Conservation (phyloP, 805 yeast genomes). For the Metschnikowia peoriensis region DNA sequence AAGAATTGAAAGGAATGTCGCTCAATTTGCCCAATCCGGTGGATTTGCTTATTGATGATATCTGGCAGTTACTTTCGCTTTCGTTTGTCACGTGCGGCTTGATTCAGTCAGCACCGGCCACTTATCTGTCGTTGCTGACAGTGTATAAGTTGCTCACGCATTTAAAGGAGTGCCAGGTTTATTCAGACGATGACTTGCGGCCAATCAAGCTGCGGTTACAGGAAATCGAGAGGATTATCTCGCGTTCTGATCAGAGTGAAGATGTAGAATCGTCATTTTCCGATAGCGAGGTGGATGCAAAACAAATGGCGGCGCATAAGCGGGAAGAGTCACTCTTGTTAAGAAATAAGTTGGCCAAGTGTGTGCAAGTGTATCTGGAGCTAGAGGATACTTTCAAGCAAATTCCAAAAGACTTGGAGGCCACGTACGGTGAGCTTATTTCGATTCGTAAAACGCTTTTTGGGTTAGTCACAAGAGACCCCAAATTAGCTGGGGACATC, state of each 20-base stretch:
- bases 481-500: slow-evolving; percentile 5
- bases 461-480: slow-evolving; percentile 26
- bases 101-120: slow-evolving; percentile 88
- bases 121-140: slow-evolving; percentile 84
- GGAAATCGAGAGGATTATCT: slow-evolving; percentile 67
- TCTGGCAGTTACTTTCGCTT: slow-evolving; percentile 81
- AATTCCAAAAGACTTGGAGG: slow-evolving; percentile 38
- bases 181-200: slow-evolving; percentile 76
- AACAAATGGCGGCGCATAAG: slow-evolving; percentile 26
- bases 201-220: slow-evolving; percentile 73
- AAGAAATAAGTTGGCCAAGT: slow-evolving; percentile 61
- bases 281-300: slow-evolving; percentile 4
- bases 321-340: slow-evolving; percentile 62
- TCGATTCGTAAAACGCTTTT: slow-evolving; percentile 58
- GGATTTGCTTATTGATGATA: slow-evolving; percentile 80
- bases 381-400: slow-evolving; percentile 53
- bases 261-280: no score
- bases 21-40: slow-evolving; percentile 49
- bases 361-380: slow-evolving; percentile 54
- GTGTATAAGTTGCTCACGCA: slow-evolving; percentile 83
- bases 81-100: slow-evolving; percentile 91
- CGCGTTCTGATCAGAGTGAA: slow-evolving; percentile 17
- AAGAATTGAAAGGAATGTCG: slow-evolving; percentile 38
- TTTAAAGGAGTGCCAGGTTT: slow-evolving; percentile 74
- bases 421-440: slow-evolving; percentile 57